Conservation (phyloP, 345 rosid genomes). For the Lenwebbia sp. region DNA sequence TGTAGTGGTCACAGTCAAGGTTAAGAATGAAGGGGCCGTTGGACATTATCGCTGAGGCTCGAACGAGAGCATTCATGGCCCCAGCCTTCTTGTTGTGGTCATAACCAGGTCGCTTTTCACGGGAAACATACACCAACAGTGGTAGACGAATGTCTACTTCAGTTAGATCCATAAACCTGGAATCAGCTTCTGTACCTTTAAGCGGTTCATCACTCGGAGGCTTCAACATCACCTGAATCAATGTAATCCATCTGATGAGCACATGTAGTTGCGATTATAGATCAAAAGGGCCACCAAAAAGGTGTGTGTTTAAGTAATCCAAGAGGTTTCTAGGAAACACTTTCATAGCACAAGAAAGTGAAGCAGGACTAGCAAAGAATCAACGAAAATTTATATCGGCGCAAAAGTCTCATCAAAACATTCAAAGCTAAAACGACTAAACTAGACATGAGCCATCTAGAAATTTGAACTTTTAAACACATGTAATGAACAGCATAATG, state of each 20-base stretch:
- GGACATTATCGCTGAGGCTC: constrained; percentile 79
- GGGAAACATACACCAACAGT: constrained; percentile 70
- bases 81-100: constrained; percentile 94
- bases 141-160: constrained; percentile 76
- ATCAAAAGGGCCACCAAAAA: not conserved
- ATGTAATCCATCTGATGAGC: not conserved
- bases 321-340: not conserved
- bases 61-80: constrained; percentile 83
- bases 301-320: not conserved
- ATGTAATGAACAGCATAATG: not conserved
- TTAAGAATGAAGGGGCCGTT: constrained; percentile 84
- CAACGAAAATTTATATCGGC: not conserved
- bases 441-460: not conserved
- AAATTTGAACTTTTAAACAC: not conserved
- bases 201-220: constrained; percentile 48
- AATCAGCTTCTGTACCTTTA: constrained; percentile 17
- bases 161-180: constrained; percentile 30
- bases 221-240: constrained; percentile 57
- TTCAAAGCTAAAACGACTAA: not conserved
- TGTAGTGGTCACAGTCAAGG: constrained; percentile 80
- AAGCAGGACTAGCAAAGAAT: not conserved
- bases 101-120: constrained; percentile 80
- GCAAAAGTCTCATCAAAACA: not conserved
- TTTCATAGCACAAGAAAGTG: not conserved
- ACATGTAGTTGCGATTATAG: not conserved